Conservation (phyloP, 2,329 filamentous ascomycete species). For the Fusarium hainanense region DNA sequence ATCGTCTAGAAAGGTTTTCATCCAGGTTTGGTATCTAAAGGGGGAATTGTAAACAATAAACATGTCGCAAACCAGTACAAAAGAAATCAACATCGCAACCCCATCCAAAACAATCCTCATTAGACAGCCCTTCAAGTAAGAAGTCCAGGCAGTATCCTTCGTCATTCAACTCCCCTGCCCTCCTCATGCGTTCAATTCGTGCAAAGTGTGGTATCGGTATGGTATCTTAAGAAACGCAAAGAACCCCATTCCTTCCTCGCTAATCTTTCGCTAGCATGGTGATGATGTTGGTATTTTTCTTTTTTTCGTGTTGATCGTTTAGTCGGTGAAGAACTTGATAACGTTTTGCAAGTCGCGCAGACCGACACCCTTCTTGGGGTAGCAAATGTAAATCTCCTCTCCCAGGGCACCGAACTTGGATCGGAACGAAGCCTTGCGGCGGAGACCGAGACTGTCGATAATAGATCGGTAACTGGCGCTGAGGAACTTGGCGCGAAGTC, state of each 20-base stretch:
- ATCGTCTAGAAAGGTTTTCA: constrained; percentile 36
- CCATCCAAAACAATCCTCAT: constrained; percentile 16
- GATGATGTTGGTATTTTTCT: background rate
- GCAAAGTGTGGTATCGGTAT: constrained; percentile 27
- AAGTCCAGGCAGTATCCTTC: constrained; percentile 21
- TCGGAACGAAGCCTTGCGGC: constrained; percentile 87
- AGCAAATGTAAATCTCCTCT: constrained; percentile 89
- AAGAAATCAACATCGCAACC: constrained; percentile 2
- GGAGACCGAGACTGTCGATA: constrained; percentile 83
- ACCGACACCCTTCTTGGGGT: constrained; percentile 86
- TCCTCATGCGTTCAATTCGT: constrained; percentile 15
- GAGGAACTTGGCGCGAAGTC: constrained; percentile 82
- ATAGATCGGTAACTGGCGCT: constrained; percentile 85
- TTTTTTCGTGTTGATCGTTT: constrained; percentile 42
- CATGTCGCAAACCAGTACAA: constrained; percentile 15
- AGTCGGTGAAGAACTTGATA: constrained; percentile 88
- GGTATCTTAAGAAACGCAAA: constrained; percentile 31
- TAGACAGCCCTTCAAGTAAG: background rate
- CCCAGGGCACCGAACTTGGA: constrained; percentile 89
- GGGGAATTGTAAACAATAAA: constrained; percentile 33
- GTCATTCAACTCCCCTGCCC: constrained; percentile 2
- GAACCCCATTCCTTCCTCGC: constrained; percentile 4
- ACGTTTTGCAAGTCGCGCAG: constrained; percentile 86
- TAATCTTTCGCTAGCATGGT: constrained; percentile 3
- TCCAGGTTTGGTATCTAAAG: constrained; percentile 40